These are phyloP conservation scores for Comarum palustre DNA, from an alignment of 306 rosid genomes.

Conservation along the genomic window DNA sequence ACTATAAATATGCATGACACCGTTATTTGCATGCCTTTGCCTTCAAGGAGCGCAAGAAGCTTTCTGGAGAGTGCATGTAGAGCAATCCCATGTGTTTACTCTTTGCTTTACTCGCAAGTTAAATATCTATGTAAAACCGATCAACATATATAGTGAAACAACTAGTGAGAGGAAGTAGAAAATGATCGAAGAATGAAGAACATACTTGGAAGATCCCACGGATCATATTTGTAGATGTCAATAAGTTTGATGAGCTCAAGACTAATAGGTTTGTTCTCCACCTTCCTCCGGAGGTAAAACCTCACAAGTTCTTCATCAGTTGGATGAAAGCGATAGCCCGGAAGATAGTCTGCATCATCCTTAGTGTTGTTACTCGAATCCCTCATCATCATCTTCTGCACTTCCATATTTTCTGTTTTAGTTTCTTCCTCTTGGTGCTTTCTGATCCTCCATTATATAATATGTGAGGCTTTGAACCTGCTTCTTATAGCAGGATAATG, in stretches of 20 bases:
- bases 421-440: slow-evolving; percentile 6
- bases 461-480: not conserved
- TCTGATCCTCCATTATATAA: slow-evolving; percentile 1
- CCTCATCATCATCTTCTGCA: slow-evolving; percentile 11
- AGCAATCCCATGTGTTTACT: not conserved
- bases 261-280: slow-evolving; percentile 23
- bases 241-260: slow-evolving; percentile 28
- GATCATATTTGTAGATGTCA: slow-evolving; percentile 31
- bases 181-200: not conserved
- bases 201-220: slow-evolving; percentile 35
- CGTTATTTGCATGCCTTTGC: not conserved
- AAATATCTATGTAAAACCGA: not conserved
- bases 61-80: not conserved
- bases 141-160: not conserved
- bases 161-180: not conserved
- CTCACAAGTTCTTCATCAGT: slow-evolving; percentile 34
- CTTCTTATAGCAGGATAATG: not conserved
- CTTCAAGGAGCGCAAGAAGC: not conserved
- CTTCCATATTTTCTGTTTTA: slow-evolving; percentile 14
- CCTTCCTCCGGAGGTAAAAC: slow-evolving; percentile 26
- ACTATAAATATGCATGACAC: not conserved
- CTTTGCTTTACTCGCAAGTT: not conserved
- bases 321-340: slow-evolving; percentile 34
- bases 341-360: slow-evolving; percentile 13
- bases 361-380: not conserved